Evolutionary conservation across 148 eudicot species (phyloP), one percentile per base, ranked within the genome.

Genomic region (Cornus suecica): DNA sequence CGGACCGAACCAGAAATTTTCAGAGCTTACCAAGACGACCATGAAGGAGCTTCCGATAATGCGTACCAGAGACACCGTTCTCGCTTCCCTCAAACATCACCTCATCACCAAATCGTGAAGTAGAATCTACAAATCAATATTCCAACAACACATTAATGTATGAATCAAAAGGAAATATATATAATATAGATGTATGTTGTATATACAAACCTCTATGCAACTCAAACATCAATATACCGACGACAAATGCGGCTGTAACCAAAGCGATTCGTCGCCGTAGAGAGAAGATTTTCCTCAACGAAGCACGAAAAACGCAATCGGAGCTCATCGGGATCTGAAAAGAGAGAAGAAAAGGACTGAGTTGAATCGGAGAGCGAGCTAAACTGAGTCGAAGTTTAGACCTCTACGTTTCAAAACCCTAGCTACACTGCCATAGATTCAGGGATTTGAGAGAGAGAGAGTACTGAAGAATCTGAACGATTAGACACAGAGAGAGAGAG

Each of bases 31-130:
- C 73, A 2, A 28, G 75, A 77, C 45, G 75, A 75, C 31, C n/a
- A n/a, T n/a, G 73, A 67, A 89, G 84, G 52, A 89, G 80, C 75
- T 89, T 89, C 32, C 92, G 86, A 70, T n/a, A n/a, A n/a, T 89
- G 87, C 28, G 86, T 82, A 28, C 76, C 61, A 26, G 82, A 73
- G 54, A 28, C 18, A 28, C 54, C 25, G 37, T 45, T 34, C 29
- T 25, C 58, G 67, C 48, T 27, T 64, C 73, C 70, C 65, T 30
- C 70, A 28, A 58, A 60, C 66, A 29, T 15, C 23, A 22, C 71
- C 15, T 13, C 4, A 23, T 64, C 58, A 73, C 28, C 52, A 8
- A 56, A 32, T 1, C 22, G 52, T 1, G 34, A 58, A 30, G 71
- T 76, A 71, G 48, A 3, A 9, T 41, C 8, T 5, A 37, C 8